Base-by-base conservation (phyloP, 352 stramenopile species). In the Globisporangium nodosum region DNA sequence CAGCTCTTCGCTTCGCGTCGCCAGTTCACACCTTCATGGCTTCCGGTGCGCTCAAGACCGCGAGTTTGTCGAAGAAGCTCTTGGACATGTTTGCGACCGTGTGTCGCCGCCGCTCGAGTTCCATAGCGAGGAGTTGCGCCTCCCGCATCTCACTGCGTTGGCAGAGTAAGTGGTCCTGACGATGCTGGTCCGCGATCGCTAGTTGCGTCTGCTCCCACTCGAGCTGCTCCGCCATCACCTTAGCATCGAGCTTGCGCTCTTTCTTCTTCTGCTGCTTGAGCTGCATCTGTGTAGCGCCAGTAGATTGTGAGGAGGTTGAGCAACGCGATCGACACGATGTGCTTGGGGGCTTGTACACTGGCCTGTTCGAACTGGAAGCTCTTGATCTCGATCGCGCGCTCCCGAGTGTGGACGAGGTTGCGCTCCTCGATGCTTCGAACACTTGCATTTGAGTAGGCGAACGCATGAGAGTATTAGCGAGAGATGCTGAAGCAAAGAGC, bases 1-100 rank as follows among this genome's bases (percentile, higher is more conserved):
- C 20, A 40, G 5, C 9, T 11, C 33, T 12, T 37, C 9, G 33
- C 33, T 12, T 6, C 5, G 9, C 33, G 33, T 11, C 9, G 33
- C 9, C 9, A 11, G 9, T 37, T 6, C 35, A 1, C 27, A 81
- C 61, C 21, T 71, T 64, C 42, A 87, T 66, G 2, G 73, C 67
- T 27, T 71, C 53, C 1, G 54, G 56, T 11, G 71, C 63, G 12
- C 69, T 58, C 18, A 84, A 54, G 1, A 66, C 55, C 5, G 65
- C 69, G 30, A 85, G 62, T 9, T 60, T 68, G 49, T 87, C 73
- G 33, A 84, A 74, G 56, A 87, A 85, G 27, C 69, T 67, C 33
- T 65, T 68, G 5, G 60, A 52, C 13, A 79, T 75, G 8, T 66
- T 50, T 4, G 59, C 47, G 13, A 74, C 64, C 8, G 54, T 64